These are phyloP conservation scores for Macadamia integrifolia DNA, from an alignment of 164 flowering plant species.

Conservation along the genomic window DNA sequence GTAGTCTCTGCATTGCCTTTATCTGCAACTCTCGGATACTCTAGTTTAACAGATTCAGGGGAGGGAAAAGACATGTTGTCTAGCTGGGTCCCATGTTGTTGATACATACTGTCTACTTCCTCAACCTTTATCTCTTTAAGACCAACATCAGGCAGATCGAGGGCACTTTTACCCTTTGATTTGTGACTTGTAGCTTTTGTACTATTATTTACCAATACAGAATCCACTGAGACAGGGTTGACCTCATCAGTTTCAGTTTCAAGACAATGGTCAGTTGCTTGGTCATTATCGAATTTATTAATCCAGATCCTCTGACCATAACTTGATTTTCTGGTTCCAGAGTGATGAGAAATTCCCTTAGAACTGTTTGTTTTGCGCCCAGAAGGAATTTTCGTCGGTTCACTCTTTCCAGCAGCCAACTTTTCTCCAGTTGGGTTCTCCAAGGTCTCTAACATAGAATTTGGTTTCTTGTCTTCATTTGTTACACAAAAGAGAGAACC, in stretches of 20 bases:
- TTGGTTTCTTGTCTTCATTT: constrained; percentile 1
- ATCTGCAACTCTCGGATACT: neutral
- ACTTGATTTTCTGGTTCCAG: constrained; percentile 5
- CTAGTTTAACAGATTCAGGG: neutral
- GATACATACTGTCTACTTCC: neutral
- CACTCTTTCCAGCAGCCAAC: neutral
- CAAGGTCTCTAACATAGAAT: neutral
- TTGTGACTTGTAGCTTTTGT: neutral
- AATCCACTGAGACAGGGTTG: constrained; percentile 3
- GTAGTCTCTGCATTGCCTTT: neutral
- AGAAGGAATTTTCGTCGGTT: neutral
- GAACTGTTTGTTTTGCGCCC: neutral
- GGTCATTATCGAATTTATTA: neutral
- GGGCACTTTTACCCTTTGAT: constrained; percentile 2
- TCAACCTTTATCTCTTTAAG: neutral
- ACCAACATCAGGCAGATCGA: neutral
- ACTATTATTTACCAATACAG: neutral
- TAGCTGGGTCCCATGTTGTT: neutral
- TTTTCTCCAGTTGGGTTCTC: constrained; percentile 4
- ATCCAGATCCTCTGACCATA: neutral
- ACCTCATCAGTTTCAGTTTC: neutral
- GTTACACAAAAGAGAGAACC: neutral
- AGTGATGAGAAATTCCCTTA: neutral
- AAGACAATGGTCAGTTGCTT: neutral
- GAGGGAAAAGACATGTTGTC: neutral